Evolutionary conservation across 2,329 filamentous ascomycete genomes (phyloP).

Genomic region (Xylariaceae sp.): DNA sequence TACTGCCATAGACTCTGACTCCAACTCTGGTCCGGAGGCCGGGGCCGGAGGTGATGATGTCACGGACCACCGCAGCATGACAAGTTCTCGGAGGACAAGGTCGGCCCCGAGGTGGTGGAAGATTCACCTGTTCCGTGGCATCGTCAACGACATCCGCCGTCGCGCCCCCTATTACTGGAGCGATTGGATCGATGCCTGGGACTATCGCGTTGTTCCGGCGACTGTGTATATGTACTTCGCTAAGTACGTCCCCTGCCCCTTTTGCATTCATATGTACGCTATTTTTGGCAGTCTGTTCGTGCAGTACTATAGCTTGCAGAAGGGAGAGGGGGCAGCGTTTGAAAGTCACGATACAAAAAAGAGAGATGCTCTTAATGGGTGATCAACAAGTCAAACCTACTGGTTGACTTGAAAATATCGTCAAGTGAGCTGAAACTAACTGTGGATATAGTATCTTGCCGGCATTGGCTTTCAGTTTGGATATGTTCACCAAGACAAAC

Average conservation of each 20-base stretch:
- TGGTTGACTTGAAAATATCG: constrained; percentile 16
- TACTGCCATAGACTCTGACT: neutral
- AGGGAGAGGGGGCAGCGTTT: too few relatives aligned
- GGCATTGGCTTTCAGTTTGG: constrained; percentile 84
- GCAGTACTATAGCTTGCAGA: too few relatives aligned
- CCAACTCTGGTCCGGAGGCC: neutral
- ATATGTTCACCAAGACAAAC: constrained; percentile 90
- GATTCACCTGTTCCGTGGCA: constrained; percentile 76
- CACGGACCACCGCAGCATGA: constrained; percentile 10
- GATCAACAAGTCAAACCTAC: too few relatives aligned
- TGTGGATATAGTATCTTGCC: constrained; percentile 84
- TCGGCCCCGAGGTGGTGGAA: constrained; percentile 67
- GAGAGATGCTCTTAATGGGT: too few relatives aligned
- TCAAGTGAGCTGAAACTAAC: too few relatives aligned
- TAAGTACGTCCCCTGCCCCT: constrained; percentile 62
- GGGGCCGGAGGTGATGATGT: neutral
- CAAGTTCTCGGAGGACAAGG: constrained; percentile 2
- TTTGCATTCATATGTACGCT: constrained; percentile 4
- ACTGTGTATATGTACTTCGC: constrained; percentile 96
- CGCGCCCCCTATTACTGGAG: constrained; percentile 78
- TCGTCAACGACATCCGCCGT: constrained; percentile 77
- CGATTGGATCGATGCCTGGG: constrained; percentile 87
- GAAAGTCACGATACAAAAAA: too few relatives aligned
- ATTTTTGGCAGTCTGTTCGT: too few relatives aligned
- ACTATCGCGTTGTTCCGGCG: constrained; percentile 85